These are phyloP conservation scores for Rhynchospora breviuscula DNA, from an alignment of 176 grass and related monocot genomes.

Conservation along the genomic window DNA sequence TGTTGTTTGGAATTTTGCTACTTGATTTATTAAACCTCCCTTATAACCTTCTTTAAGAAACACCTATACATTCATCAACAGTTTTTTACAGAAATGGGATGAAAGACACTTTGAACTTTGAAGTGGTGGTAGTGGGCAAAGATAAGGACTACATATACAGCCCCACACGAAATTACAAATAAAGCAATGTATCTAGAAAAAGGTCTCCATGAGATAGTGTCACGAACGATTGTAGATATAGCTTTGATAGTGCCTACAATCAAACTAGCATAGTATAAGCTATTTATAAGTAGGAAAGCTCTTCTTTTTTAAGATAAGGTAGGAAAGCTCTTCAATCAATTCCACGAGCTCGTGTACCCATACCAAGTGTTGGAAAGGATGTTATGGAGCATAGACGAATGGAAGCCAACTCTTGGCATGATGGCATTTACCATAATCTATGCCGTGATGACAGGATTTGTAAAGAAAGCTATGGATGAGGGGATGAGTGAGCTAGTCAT, in stretches of 20 bases:
- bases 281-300: background rate
- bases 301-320: background rate
- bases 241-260: background rate
- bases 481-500: slow-evolving; percentile 63
- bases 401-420: slow-evolving; percentile 38
- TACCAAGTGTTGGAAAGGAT: background rate
- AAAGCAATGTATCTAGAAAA: background rate
- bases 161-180: slow-evolving; percentile 1
- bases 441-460: slow-evolving; percentile 44
- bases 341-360: background rate
- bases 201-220: background rate
- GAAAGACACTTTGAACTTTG: background rate
- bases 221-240: background rate
- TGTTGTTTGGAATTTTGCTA: background rate
- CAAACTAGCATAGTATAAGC: background rate
- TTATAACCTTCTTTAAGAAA: background rate
- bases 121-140: background rate
- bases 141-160: background rate
- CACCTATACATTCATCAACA: background rate
- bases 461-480: slow-evolving; percentile 62
- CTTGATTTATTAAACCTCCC: background rate
- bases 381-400: slow-evolving; percentile 22
- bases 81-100: background rate
- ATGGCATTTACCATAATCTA: slow-evolving; percentile 32
- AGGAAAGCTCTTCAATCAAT: background rate